Evolutionary conservation across 108 stramenopile genomes (phyloP).

Genomic region (Bacterosira constricta): DNA sequence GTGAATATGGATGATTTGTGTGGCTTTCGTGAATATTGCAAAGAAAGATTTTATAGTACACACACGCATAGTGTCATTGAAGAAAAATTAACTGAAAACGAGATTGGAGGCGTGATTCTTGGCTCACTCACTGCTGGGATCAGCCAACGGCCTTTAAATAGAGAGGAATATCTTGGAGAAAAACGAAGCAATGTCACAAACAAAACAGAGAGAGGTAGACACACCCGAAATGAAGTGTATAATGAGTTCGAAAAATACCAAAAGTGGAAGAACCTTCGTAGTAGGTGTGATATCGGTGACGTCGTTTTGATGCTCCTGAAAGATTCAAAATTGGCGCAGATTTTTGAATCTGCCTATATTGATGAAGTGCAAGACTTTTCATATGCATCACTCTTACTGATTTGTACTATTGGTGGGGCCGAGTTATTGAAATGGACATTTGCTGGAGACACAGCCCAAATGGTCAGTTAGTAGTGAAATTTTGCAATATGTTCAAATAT

Average conservation of each 20-base stretch:
- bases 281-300: slow-evolving; percentile 22
- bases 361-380: slow-evolving; percentile 48
- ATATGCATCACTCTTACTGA: slow-evolving; percentile 34
- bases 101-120: slow-evolving; percentile 42
- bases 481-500: too few relatives aligned
- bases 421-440: slow-evolving; percentile 30
- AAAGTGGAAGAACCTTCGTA: slow-evolving; percentile 16
- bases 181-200: slow-evolving; percentile 35
- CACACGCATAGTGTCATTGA: slow-evolving; percentile 4
- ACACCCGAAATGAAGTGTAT: slow-evolving; percentile 10
- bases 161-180: slow-evolving; percentile 24
- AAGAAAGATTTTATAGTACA: not conserved
- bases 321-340: too few relatives aligned
- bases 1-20: slow-evolving; percentile 10
- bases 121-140: slow-evolving; percentile 21
- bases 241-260: slow-evolving; percentile 27
- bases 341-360: too few relatives aligned
- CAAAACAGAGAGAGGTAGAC: slow-evolving; percentile 8
- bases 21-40: slow-evolving; percentile 15
- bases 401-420: slow-evolving; percentile 27
- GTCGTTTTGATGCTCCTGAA: slow-evolving; percentile 22
- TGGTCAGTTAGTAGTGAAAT: too few relatives aligned
- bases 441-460: slow-evolving; percentile 46
- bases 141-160: slow-evolving; percentile 7
- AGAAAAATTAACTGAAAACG: slow-evolving; percentile 31